Base-by-base conservation (phyloP, 2,329 filamentous ascomycete species). In the Cryphonectria japonica region DNA sequence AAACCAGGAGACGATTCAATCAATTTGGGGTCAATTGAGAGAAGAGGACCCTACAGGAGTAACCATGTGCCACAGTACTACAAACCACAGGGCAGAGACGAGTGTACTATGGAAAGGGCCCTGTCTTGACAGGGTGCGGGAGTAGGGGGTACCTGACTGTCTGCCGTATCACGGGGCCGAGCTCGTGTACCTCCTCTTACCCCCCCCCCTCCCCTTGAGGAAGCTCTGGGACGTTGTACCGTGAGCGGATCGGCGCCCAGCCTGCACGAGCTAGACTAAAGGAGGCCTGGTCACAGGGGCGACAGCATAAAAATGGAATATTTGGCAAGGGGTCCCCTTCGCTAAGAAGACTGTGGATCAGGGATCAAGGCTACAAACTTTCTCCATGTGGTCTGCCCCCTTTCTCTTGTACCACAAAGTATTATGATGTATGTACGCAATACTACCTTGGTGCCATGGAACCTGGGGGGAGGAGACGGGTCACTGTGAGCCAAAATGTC, bases 231-330 rank as follows among this genome's bases (percentile, higher is more conserved):
- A 39, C 34, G 50, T 67, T 37, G 65, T 39, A 67, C 43, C 39
- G 29, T 32, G 54, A 50, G 66, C 59, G 29, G 66, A 68, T 68
- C 66, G 54, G n/a, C 66, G 41, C 19, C 39, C 37, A 43, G 57
- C 37, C 57, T 62, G 39, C 57, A 34, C 46, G 34, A 39, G 19
- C 50, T 59, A 60, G 54, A 32, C 50, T 7, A 26, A 32, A 63
- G 32, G 37, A 43, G 46, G 67, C 41, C 29, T 69, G 46, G 43
- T 60, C 60, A 43, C 68, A 70, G 70, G 70, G 70, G 70, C 69
- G 68, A 67, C 70, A 72, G 70, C 59, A 65, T 72, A 70, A 70
- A 72, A 72, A 60, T 70, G 70, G 70, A 72, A 72, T 65, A 64
- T 34, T 60, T 60, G 29, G 66, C 70, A 63, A 54, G 64, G 32